Base-by-base conservation (phyloP, 2,329 filamentous ascomycete species). In the Ilyonectria mors-panacis region DNA sequence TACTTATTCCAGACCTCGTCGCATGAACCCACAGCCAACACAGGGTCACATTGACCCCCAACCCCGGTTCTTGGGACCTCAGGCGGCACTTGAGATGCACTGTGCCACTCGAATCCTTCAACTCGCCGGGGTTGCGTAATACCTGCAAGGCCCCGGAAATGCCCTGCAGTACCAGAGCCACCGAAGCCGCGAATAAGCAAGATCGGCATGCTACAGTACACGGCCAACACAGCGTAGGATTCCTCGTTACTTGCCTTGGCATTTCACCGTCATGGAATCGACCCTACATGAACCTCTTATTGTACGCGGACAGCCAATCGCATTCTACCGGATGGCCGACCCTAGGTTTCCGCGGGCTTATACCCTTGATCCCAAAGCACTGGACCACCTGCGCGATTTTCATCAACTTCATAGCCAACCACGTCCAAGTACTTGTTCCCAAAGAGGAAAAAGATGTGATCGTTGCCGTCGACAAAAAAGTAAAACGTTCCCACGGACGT, bases 381-480 rank as follows among this genome's bases (percentile, higher is more conserved):
- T 37, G 26, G 12, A 48, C 30, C 56, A 48, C 33, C 9, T 59
- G 44, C 56, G 56, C 42, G 39, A 35, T 45, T 57, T 57, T 57
- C 23, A n/a, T 19, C 33, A 28, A 13, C 35, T 30, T 19, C 23
- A 17, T 39, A 33, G 13, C 55, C 42, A 44, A 50, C 47, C 55
- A 47, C 30, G n/a, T 21, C 35, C 47, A n/a, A 50, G 30, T 7
- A 3, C 3, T n/a, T 50, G 15, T 50, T 30, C 47, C 47, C 17
- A 30, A 19, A 50, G 30, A 59, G 44, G 33, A 15, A 39, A 30
- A 12, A 30, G 19, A 50, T 30, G 23, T 21, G 56, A 50, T 50
- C 44, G n/a, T 48, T n/a, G 26, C 55, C 55, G 28, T 48, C 56
- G 45, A 59, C 56, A 26, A 59, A 59, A 59, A 59, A 33, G 56